These are phyloP conservation scores for Tilletia caries DNA, from an alignment of 1,284 basidiomycete genomes.

Conservation along the genomic window DNA sequence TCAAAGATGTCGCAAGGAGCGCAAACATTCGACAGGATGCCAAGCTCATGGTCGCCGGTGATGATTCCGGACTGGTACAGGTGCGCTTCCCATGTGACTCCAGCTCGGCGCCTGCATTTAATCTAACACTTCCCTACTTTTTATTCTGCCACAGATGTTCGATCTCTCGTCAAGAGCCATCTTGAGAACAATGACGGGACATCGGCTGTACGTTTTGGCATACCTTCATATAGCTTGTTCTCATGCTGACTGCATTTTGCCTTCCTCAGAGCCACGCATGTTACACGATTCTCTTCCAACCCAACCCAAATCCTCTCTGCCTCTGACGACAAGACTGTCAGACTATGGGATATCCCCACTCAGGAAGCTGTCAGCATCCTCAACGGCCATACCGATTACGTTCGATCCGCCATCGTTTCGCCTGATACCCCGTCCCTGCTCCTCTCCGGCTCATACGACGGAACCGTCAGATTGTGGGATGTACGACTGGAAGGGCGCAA, in stretches of 20 bases:
- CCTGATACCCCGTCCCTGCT: constrained; percentile 77
- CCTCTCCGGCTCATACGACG: constrained; percentile 91
- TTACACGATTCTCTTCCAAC: constrained; percentile 81
- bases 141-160: constrained; percentile 66
- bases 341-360: constrained; percentile 92
- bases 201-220: constrained; percentile 68
- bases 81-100: constrained; percentile 54
- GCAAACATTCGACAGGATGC: constrained; percentile 71
- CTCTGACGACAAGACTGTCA: constrained; percentile 91
- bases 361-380: constrained; percentile 77
- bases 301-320: constrained; percentile 85
- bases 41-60: constrained; percentile 88
- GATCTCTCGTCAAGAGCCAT: constrained; percentile 93
- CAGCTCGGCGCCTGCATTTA: not conserved
- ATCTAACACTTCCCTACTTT: not conserved
- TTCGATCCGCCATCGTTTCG: constrained; percentile 84
- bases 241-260: not conserved
- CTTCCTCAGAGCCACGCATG: constrained; percentile 71
- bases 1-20: constrained; percentile 86
- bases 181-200: constrained; percentile 81
- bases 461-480: constrained; percentile 85
- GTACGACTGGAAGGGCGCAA: constrained; percentile 59
- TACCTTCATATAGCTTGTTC: not conserved
- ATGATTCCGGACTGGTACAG: constrained; percentile 90
- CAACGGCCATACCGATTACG: constrained; percentile 84